Evolutionary conservation across 306 rosid genomes (phyloP).

Genomic region (Cyclanthera cordifolia): DNA sequence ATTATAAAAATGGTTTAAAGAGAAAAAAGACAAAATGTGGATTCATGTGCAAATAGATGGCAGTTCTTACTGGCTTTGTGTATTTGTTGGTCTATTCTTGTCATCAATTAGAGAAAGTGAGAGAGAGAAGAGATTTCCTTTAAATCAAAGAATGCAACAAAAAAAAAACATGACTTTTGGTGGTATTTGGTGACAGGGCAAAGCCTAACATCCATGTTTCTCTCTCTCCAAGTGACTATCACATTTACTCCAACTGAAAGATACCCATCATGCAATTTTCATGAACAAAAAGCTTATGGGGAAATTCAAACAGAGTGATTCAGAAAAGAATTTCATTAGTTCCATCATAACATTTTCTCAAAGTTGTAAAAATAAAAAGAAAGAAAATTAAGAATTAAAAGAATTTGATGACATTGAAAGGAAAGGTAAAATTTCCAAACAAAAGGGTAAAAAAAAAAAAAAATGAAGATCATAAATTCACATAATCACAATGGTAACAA

Average conservation of each 20-base stretch:
- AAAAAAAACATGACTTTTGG: no score
- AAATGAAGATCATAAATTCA: neutral
- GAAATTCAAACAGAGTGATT: neutral
- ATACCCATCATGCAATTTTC: constrained; percentile 40
- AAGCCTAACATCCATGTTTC: constrained; percentile 10
- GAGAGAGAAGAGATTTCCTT: neutral
- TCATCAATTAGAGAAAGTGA: constrained; percentile 21
- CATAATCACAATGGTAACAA: constrained; percentile 9
- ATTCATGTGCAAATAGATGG: no score
- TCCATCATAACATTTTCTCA: constrained; percentile 2
- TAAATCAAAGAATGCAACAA: no score
- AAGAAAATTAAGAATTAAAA: constrained; percentile 23
- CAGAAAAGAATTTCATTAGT: constrained; percentile 11
- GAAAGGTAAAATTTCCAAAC: constrained; percentile 13
- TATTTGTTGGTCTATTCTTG: no score
- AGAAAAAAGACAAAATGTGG: constrained; percentile 22
- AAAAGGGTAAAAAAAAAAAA: neutral
- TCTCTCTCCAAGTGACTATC: neutral
- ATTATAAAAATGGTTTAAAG: constrained; percentile 11
- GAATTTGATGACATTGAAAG: constrained; percentile 30
- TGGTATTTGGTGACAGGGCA: constrained; percentile 5
- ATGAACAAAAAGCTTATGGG: constrained; percentile 21
- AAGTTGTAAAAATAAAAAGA: neutral
- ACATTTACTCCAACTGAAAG: neutral
- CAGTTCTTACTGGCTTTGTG: no score